Evolutionary conservation across 148 eudicot genomes (phyloP).

Genomic region (Silene conica): DNA sequence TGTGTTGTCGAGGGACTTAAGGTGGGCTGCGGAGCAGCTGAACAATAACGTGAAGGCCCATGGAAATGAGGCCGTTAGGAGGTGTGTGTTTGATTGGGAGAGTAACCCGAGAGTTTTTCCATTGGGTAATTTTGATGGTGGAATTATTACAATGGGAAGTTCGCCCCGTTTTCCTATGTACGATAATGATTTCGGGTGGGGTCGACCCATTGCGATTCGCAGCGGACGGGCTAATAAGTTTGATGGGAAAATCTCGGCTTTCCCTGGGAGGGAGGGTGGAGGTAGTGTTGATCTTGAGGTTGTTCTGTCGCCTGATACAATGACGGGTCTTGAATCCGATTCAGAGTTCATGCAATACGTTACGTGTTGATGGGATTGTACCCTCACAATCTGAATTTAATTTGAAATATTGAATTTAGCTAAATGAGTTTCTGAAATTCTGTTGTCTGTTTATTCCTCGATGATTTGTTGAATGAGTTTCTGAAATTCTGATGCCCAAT

Average conservation of each 20-base stretch:
- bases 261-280: conserved; percentile 69
- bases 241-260: conserved; percentile 86
- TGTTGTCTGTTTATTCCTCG: too few relatives aligned
- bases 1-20: conserved; percentile 39
- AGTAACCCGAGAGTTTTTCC: conserved; percentile 73
- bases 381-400: too few relatives aligned
- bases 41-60: conserved; percentile 51
- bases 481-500: too few relatives aligned
- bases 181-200: conserved; percentile 89
- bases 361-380: too few relatives aligned
- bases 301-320: conserved; percentile 59
- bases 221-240: conserved; percentile 85
- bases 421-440: too few relatives aligned
- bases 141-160: conserved; percentile 83
- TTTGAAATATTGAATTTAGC: too few relatives aligned
- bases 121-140: conserved; percentile 82
- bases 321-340: conserved; percentile 59
- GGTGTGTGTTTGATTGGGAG: conserved; percentile 59
- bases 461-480: too few relatives aligned
- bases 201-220: conserved; percentile 66
- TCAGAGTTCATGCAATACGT: conserved; percentile 70
- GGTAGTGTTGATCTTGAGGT: conserved; percentile 88
- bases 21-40: conserved; percentile 82
- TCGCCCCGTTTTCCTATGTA: conserved; percentile 91
- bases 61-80: conserved; percentile 45